Evolutionary conservation across 2,329 filamentous ascomycete genomes (phyloP).

Genomic region (Microdochium nivale): DNA sequence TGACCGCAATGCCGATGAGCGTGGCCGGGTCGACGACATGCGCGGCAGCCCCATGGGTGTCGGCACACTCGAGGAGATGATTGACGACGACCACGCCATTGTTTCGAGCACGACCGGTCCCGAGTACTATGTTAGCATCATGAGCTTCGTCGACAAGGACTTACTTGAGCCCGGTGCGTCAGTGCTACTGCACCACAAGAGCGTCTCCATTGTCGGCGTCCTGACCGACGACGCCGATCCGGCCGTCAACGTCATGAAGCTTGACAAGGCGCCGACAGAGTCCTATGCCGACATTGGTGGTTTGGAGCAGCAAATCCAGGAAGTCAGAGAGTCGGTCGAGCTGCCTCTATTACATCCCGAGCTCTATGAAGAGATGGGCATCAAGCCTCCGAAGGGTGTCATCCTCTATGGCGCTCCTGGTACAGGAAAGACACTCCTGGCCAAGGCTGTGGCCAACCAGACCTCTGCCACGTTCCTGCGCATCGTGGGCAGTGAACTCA

Average conservation of each 20-base stretch:
- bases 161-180: slow-evolving; percentile 92
- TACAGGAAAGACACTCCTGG: slow-evolving; percentile 91
- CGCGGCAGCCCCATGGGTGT: slow-evolving; percentile 97
- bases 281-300: slow-evolving; percentile 98
- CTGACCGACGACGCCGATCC: slow-evolving; percentile 94
- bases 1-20: slow-evolving; percentile 90
- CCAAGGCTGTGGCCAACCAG: slow-evolving; percentile 96
- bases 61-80: slow-evolving; percentile 94
- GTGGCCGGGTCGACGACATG: slow-evolving; percentile 95
- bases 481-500: slow-evolving; percentile 93
- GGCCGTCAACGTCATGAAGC: slow-evolving; percentile 95
- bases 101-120: slow-evolving; percentile 95
- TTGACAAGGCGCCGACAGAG: slow-evolving; percentile 96
- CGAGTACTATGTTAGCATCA: slow-evolving; percentile 99
- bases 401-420: slow-evolving; percentile 96
- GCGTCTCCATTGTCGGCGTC: slow-evolving; percentile 93
- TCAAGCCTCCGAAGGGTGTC: slow-evolving; percentile 98
- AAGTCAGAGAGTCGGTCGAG: slow-evolving; percentile 95
- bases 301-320: slow-evolving; percentile 89
- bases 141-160: slow-evolving; percentile 99
- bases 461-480: slow-evolving; percentile 98
- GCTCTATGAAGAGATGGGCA: slow-evolving; percentile 99
- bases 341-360: slow-evolving; percentile 90
- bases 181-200: slow-evolving; percentile 94
- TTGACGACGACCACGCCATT: slow-evolving; percentile 98